phyloP scores from a whole-genome alignment of 257 asterid species.

The Petrea volubilis region DNA sequence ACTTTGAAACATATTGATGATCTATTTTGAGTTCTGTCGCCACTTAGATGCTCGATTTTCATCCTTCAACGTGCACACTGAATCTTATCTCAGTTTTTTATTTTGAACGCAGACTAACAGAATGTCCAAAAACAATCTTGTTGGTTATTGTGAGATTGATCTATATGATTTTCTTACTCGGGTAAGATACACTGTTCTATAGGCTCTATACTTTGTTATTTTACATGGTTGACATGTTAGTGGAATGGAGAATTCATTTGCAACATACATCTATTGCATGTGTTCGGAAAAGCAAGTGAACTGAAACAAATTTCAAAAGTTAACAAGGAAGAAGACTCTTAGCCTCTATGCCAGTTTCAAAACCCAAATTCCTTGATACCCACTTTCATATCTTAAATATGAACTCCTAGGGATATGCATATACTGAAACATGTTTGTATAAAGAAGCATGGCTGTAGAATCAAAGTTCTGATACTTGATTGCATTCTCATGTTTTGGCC shows the following conservation, averaged over 20 bases:
- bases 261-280: constrained; percentile 8
- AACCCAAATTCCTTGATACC: neutral
- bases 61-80: constrained; percentile 23
- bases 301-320: neutral
- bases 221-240: constrained; percentile 10
- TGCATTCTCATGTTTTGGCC: neutral
- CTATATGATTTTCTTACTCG: constrained; percentile 73
- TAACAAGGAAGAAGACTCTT: neutral
- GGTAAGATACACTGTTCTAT: constrained; percentile 50
- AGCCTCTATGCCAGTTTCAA: neutral
- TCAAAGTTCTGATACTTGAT: neutral
- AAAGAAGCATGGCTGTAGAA: neutral
- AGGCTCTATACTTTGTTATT: constrained; percentile 11
- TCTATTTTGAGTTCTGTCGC: constrained; percentile 7
- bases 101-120: constrained; percentile 80
- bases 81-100: constrained; percentile 18
- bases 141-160: constrained; percentile 91
- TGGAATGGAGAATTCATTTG: constrained; percentile 19
- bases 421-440: neutral
- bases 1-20: neutral
- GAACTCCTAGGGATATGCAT: neutral
- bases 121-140: constrained; percentile 76
- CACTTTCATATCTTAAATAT: neutral
- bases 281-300: constrained; percentile 11
- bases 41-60: constrained; percentile 14